Conservation (phyloP, 257 asterid genomes). For the Schizonepeta tenuifolia region DNA sequence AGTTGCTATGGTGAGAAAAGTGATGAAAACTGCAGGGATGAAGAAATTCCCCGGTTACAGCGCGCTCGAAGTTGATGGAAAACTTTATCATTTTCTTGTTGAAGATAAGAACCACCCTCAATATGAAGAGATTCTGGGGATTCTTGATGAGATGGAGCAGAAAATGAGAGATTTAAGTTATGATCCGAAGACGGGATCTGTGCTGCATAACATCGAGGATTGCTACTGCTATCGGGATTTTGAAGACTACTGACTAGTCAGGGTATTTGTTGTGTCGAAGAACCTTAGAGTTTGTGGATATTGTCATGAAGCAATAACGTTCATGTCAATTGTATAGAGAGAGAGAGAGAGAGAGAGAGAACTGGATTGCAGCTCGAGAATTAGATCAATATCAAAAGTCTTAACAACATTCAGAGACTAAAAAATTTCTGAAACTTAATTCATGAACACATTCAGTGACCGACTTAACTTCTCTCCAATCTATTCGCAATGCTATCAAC, state of each 20-base stretch:
- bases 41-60: slow-evolving; percentile 74
- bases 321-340: slow-evolving; percentile 24
- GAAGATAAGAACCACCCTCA: slow-evolving; percentile 68
- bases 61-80: slow-evolving; percentile 60
- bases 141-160: slow-evolving; percentile 53
- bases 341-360: slow-evolving; percentile 40
- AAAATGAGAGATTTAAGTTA: slow-evolving; percentile 65
- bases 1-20: slow-evolving; percentile 62
- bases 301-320: slow-evolving; percentile 53
- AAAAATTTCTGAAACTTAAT: slow-evolving; percentile 20
- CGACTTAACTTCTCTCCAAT: slow-evolving; percentile 12
- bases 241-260: slow-evolving; percentile 48
- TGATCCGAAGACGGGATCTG: slow-evolving; percentile 51
- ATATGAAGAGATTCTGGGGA: slow-evolving; percentile 42
- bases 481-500: not conserved
- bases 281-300: slow-evolving; percentile 71
- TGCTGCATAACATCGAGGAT: slow-evolving; percentile 65
- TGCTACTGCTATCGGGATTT: slow-evolving; percentile 62
- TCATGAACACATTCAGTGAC: not conserved
- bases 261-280: slow-evolving; percentile 60
- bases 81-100: slow-evolving; percentile 60
- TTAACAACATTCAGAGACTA: slow-evolving; percentile 21
- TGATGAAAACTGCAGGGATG: slow-evolving; percentile 61
- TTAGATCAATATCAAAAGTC: slow-evolving; percentile 25
- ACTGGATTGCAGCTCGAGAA: slow-evolving; percentile 10